Evolutionary conservation across 208 protist species (phyloP).

Genomic region (Herpetomonas tarakana): DNA sequence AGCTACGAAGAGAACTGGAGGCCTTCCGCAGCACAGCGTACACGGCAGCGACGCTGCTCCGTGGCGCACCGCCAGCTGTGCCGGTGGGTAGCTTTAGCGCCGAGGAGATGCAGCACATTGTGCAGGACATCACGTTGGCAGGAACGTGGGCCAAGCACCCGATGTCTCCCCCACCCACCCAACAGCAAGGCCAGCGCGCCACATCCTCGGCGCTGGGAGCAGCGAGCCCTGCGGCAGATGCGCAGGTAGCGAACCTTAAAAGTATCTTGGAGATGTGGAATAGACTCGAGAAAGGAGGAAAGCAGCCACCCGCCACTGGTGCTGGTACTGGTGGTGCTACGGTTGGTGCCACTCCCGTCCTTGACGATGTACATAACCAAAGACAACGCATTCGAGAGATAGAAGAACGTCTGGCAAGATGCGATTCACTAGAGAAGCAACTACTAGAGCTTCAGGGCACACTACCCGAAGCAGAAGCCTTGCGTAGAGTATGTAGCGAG

Average conservation of each 20-base stretch:
- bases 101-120: background rate
- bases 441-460: background rate
- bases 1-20: conserved; percentile 34
- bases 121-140: background rate
- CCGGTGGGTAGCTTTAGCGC: background rate
- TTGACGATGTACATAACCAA: background rate
- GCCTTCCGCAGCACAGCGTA: conserved; percentile 19
- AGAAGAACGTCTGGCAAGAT: background rate
- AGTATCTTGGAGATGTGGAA: too few relatives aligned
- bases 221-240: too few relatives aligned
- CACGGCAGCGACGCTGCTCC: conserved; percentile 13
- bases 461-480: background rate
- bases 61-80: conserved; percentile 1
- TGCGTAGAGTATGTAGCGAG: background rate
- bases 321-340: too few relatives aligned
- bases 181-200: too few relatives aligned
- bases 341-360: too few relatives aligned
- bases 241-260: too few relatives aligned
- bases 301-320: too few relatives aligned
- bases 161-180: too few relatives aligned
- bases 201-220: too few relatives aligned
- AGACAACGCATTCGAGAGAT: background rate
- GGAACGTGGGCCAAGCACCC: background rate
- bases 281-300: too few relatives aligned
- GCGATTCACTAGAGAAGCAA: background rate